phyloP scores from a whole-genome alignment of 768 basidiomycete genomes.

The Mycena albidolilacea region DNA sequence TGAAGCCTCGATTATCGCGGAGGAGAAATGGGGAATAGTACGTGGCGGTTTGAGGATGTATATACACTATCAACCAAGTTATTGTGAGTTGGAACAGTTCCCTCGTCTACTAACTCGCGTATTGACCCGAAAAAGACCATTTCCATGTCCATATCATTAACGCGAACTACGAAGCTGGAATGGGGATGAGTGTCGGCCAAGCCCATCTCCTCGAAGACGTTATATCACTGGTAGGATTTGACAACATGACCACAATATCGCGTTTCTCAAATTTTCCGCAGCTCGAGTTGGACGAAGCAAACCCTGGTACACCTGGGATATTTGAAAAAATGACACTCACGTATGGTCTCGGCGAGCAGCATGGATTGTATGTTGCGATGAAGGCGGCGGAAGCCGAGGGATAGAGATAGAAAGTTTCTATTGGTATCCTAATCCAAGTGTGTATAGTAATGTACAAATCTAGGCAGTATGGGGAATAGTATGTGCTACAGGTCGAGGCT shows the following conservation, averaged over 20 bases:
- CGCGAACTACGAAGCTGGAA: conserved; percentile 71
- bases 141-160: conserved; percentile 96
- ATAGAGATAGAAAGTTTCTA: conserved; percentile 21
- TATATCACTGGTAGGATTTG: conserved; percentile 78
- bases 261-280: conserved; percentile 29
- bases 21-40: conserved; percentile 76
- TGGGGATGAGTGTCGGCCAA: conserved; percentile 89
- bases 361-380: conserved; percentile 73
- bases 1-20: conserved; percentile 66
- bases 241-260: neutral
- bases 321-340: conserved; percentile 83
- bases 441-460: conserved; percentile 36
- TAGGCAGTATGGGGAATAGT: conserved; percentile 29
- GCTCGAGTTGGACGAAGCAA: conserved; percentile 67
- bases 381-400: conserved; percentile 54
- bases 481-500: conserved; percentile 39
- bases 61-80: conserved; percentile 96
- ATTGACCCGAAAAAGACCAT: conserved; percentile 72
- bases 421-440: conserved; percentile 17
- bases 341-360: conserved; percentile 87
- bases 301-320: conserved; percentile 66
- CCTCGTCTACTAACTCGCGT: neutral
- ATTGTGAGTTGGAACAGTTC: conserved; percentile 72
- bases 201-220: conserved; percentile 95
- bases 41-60: conserved; percentile 80